These are phyloP conservation scores for Aciculoconidium aculeatum DNA, from an alignment of 805 yeast species.

Conservation along the genomic window DNA sequence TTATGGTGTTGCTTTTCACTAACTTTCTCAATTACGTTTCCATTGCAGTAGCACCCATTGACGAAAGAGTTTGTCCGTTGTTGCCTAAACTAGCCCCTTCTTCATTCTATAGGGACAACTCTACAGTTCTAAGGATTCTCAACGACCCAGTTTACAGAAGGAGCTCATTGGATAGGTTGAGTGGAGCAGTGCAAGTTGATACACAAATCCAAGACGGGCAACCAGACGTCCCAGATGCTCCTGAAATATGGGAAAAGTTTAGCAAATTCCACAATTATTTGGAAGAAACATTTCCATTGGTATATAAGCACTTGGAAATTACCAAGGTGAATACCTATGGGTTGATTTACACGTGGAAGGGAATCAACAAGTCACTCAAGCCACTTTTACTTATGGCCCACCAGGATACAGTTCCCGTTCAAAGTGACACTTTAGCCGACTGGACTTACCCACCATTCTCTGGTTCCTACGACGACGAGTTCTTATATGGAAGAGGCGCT, in stretches of 20 bases:
- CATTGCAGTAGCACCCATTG: conserved; percentile 13
- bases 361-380: conserved; percentile 49
- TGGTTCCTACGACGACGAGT: conserved; percentile 56
- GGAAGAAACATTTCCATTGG: conserved; percentile 49
- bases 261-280: conserved; percentile 45
- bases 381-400: conserved; percentile 73
- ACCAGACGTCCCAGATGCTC: conserved; percentile 46
- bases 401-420: conserved; percentile 78
- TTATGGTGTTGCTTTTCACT: conserved; percentile 17
- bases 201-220: conserved; percentile 56
- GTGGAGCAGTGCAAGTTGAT: conserved; percentile 58
- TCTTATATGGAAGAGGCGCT: conserved; percentile 73
- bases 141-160: conserved; percentile 20
- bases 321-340: conserved; percentile 58
- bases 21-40: conserved; percentile 14
- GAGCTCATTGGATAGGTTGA: conserved; percentile 37
- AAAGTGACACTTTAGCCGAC: conserved; percentile 43
- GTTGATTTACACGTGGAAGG: conserved; percentile 60
- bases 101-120: conserved; percentile 25
- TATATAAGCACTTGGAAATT: conserved; percentile 41
- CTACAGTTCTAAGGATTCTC: conserved; percentile 24
- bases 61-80: conserved; percentile 19
- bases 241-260: conserved; percentile 22
- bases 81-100: conserved; percentile 17
- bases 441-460: conserved; percentile 67